Evolutionary conservation across 2,329 filamentous ascomycete species (phyloP), one percentile per base, ranked within the genome.

Genomic region (Lasiodiplodia citricola): DNA sequence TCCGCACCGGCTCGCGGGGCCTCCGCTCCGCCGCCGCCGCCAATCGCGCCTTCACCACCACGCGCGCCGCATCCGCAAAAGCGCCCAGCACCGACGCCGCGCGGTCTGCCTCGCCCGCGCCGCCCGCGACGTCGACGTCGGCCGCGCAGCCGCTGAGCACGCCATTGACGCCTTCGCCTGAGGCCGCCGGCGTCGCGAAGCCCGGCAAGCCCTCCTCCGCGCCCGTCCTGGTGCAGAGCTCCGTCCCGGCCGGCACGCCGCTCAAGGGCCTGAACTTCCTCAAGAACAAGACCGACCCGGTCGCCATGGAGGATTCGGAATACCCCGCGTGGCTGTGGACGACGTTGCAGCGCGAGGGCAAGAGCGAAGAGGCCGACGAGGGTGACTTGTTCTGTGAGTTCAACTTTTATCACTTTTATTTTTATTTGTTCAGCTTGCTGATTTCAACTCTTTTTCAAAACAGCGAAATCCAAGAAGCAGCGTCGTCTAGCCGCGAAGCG

Each of bases 381-480:
- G 91, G 89, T 25, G 92, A 95, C 82, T 86, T 94, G 73, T 96
- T 93, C 79, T 94, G 92, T 95, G 87, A 63, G 91, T 87, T 63
- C 51, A 44, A 16, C 11, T n/a, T 23, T 16, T 14, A 23, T 52
- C 41, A 47, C 18, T 3, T n/a, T n/a, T 14, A 3, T 13, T 38
- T 44, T 41, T 41, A 4, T 41, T 41, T 41, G 11, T 41, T 41
- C 38, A 4, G 38, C 11, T 47, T 47, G 3, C 44, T 47, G 8
- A 47, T 11, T 21, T 2, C 38, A 21, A 47, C 44, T 3, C 16
- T 21, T 10, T 18, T 21, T 11, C 44, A 21, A 13, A 35, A 23
- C 70, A 94, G 91, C 92, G 69, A 96, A 96, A 87, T 94, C 91
- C 35, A 94, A 93, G 80, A 95, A 94, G 78, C 89, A 93, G 79